A percentile compares a stretch with the other conserved stretches of the same genome.
phyloP scores from a whole-genome alignment of 768 basidiomycete species.

The Paxillus ammoniavirescens region DNA sequence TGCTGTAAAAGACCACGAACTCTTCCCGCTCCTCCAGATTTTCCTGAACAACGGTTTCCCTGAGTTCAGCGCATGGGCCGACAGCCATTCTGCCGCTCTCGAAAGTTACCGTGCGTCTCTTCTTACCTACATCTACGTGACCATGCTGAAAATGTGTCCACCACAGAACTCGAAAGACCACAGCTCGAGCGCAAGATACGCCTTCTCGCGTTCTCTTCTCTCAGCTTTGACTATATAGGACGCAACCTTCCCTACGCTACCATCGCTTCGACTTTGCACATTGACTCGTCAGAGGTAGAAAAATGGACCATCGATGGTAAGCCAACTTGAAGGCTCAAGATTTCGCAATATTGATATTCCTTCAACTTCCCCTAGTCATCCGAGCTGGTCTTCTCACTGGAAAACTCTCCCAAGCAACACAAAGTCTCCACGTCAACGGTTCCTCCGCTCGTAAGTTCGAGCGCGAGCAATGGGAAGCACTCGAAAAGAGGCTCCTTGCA shows the following conservation, averaged over 20 bases:
- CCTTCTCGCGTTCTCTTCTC: conserved; percentile 69
- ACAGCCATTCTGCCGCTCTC: conserved; percentile 46
- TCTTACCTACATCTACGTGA: neutral
- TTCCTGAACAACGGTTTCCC: conserved; percentile 64
- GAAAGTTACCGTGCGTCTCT: conserved; percentile 55
- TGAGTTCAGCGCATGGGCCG: conserved; percentile 63
- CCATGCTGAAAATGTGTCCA: neutral
- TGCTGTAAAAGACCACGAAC: conserved; percentile 61
- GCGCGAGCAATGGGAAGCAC: conserved; percentile 72
- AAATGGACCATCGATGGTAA: conserved; percentile 86
- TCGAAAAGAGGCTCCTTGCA: conserved; percentile 69
- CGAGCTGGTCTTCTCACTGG: conserved; percentile 76
- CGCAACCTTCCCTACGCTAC: conserved; percentile 68
- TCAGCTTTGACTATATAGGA: conserved; percentile 77
- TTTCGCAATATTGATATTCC: neutral
- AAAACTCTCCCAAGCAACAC: conserved; percentile 79
- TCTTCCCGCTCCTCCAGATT: conserved; percentile 73
- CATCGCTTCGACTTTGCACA: conserved; percentile 66
- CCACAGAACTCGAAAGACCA: conserved; percentile 51
- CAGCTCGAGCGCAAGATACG: conserved; percentile 79
- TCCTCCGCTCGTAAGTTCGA: conserved; percentile 77
- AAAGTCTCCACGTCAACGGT: conserved; percentile 68
- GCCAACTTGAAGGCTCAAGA: conserved; percentile 8
- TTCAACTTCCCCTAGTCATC: conserved; percentile 51
- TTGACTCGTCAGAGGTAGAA: conserved; percentile 67